phyloP scores from a whole-genome alignment of 2,329 filamentous ascomycete genomes.

The Reticulascus tulasneorum region DNA sequence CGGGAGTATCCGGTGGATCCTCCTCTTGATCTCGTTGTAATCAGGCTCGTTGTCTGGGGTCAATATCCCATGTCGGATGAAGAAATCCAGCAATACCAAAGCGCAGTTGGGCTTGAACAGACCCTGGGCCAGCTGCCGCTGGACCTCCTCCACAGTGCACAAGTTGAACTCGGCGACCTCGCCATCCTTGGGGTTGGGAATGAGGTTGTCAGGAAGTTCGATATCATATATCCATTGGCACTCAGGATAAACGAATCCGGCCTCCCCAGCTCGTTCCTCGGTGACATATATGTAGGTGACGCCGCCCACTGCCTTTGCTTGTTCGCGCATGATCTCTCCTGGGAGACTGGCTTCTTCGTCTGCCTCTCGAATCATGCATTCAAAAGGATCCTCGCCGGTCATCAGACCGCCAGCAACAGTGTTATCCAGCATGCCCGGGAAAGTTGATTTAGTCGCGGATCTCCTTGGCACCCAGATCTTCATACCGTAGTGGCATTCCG shows the following conservation, averaged over 20 bases:
- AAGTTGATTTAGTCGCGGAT: conserved; percentile 76
- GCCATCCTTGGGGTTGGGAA: conserved; percentile 75
- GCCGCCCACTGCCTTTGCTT: conserved; percentile 58
- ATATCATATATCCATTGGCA: conserved; percentile 90
- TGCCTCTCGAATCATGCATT: conserved; percentile 79
- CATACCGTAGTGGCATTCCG: conserved; percentile 50
- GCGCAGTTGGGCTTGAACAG: conserved; percentile 94
- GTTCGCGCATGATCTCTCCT: conserved; percentile 60
- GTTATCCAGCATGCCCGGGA: conserved; percentile 90
- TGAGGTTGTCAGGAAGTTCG: conserved; percentile 63
- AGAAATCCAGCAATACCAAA: conserved; percentile 81
- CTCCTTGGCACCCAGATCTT: conserved; percentile 83
- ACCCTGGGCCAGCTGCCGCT: conserved; percentile 62
- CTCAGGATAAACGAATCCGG: conserved; percentile 81
- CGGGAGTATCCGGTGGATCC: conserved; percentile 74
- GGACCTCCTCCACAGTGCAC: conserved; percentile 72
- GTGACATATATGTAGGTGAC: conserved; percentile 85
- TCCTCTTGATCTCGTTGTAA: conserved; percentile 69
- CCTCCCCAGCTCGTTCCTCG: conserved; percentile 75
- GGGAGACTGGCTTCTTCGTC: conserved; percentile 85
- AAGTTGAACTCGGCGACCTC: conserved; percentile 86
- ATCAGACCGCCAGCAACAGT: conserved; percentile 82
- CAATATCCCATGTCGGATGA: conserved; percentile 78
- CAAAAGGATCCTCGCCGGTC: conserved; percentile 74
- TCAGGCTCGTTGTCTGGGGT: conserved; percentile 74